phyloP scores from a whole-genome alignment of 2,329 filamentous ascomycete genomes.

The Coleophoma crateriformis region DNA sequence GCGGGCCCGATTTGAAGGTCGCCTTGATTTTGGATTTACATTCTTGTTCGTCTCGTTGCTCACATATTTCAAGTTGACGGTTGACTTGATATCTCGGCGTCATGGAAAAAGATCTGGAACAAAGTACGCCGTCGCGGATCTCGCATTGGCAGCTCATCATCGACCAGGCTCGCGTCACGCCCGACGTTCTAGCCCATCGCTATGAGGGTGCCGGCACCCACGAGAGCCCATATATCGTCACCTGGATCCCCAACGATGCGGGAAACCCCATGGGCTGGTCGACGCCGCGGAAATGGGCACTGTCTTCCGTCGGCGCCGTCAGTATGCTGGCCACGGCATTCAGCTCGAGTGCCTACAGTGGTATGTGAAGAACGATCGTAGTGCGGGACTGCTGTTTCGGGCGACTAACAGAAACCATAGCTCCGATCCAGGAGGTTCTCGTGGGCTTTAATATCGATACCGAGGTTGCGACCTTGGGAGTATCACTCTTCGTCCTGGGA shows the following conservation, averaged over 20 bases:
- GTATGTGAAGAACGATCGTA: conserved; percentile 14
- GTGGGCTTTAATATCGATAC: too few species aligned
- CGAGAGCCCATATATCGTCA: conserved; percentile 47
- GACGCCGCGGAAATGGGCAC: conserved; percentile 39
- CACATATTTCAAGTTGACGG: too few species aligned
- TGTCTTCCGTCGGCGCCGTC: conserved; percentile 42
- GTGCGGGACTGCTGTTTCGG: too few species aligned
- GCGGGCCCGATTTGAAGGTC: too few species aligned
- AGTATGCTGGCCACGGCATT: conserved; percentile 6
- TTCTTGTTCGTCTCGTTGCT: too few species aligned
- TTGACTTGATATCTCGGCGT: too few species aligned
- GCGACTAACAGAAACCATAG: too few species aligned
- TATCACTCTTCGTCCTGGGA: conserved; percentile 35
- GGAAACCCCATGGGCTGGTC: conserved; percentile 47
- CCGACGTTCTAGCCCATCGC: conserved; percentile 31
- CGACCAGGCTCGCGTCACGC: background rate
- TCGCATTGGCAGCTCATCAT: background rate
- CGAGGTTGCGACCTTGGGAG: conserved; percentile 19
- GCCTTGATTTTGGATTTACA: too few species aligned
- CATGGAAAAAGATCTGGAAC: too few species aligned
- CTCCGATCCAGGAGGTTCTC: too few species aligned
- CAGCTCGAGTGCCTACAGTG: conserved; percentile 31
- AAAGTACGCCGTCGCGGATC: background rate
- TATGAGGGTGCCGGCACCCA: conserved; percentile 43
- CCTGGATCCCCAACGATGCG: conserved; percentile 47